Evolutionary conservation across 78 protist genomes (phyloP).

Genomic region (Protostelium mycophagum): DNA sequence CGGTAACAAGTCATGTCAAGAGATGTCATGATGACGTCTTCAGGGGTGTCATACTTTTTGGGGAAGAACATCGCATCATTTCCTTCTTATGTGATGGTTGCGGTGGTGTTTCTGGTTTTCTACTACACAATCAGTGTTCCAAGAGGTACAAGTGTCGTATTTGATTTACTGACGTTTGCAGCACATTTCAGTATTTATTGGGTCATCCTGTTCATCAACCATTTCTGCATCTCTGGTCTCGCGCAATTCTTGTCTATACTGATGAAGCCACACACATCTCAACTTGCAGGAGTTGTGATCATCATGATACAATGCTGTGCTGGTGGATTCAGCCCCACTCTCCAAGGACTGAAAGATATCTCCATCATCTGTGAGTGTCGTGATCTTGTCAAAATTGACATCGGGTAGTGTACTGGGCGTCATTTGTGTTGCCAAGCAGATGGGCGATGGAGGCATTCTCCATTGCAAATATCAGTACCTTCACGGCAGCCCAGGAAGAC

Average conservation of each 20-base stretch:
- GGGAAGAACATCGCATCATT: not conserved
- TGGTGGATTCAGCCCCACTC: not conserved
- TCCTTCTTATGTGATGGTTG: not conserved
- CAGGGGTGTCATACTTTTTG: not conserved
- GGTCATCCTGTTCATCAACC: not conserved
- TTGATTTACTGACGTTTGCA: not conserved
- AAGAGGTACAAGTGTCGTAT: not conserved
- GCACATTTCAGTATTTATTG: not conserved
- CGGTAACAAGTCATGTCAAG: not conserved
- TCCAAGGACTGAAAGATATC: not conserved
- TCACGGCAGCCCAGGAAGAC: not conserved
- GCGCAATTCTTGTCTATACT: not conserved
- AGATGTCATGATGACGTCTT: not conserved
- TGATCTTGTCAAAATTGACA: not conserved
- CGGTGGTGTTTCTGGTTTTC: not conserved
- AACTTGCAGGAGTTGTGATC: not conserved
- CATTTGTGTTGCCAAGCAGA: not conserved
- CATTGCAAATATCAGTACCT: not conserved
- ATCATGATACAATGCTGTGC: not conserved
- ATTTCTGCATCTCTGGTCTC: not conserved
- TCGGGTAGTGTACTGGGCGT: not conserved
- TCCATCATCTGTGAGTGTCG: not conserved
- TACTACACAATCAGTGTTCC: not conserved
- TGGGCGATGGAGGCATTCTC: not conserved
- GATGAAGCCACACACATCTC: not conserved